Percentiles rank a stretch among this genome's conserved stretches.
Evolutionary conservation across 768 basidiomycete species (phyloP).

Genomic region (Ramaria rubella): DNA sequence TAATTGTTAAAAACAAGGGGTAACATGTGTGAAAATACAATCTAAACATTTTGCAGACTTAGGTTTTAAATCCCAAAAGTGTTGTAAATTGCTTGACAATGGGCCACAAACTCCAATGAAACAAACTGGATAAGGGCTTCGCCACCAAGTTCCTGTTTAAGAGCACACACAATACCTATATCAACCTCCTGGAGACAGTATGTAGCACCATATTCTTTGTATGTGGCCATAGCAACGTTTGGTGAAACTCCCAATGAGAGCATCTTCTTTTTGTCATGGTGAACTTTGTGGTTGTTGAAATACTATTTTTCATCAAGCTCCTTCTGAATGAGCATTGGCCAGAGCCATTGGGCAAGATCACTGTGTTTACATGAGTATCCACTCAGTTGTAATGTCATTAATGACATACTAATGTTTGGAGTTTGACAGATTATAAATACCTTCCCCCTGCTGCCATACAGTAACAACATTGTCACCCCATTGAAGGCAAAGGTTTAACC

Average conservation of each 20-base stretch:
- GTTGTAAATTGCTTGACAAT: slow-evolving; percentile 18
- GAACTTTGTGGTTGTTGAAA: slow-evolving; percentile 23
- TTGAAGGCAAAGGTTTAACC: slow-evolving; percentile 28
- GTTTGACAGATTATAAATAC: slow-evolving; percentile 14
- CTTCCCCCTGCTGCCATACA: slow-evolving; percentile 22
- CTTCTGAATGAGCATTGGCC: slow-evolving; percentile 17
- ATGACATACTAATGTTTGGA: slow-evolving; percentile 23
- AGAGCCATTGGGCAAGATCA: slow-evolving; percentile 21
- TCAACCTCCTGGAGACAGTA: slow-evolving; percentile 26
- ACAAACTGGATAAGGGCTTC: slow-evolving; percentile 28
- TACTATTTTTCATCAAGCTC: slow-evolving; percentile 15
- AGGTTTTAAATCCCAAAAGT: slow-evolving; percentile 16
- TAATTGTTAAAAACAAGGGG: neutral
- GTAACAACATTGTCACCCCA: slow-evolving; percentile 27
- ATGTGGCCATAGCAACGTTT: slow-evolving; percentile 26
- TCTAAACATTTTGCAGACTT: slow-evolving; percentile 25
- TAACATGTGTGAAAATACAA: slow-evolving; percentile 20
- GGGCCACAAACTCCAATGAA: slow-evolving; percentile 19
- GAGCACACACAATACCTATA: slow-evolving; percentile 18
- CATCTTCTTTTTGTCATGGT: slow-evolving; percentile 27
- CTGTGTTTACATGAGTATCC: slow-evolving; percentile 2
- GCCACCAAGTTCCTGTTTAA: slow-evolving; percentile 30
- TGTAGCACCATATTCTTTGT: slow-evolving; percentile 21
- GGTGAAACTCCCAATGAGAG: slow-evolving; percentile 32
- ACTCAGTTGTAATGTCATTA: neutral